Percentiles rank a stretch among this genome's conserved stretches.
Evolutionary conservation across 768 basidiomycete species (phyloP).

Genomic region (Russula vinacea): DNA sequence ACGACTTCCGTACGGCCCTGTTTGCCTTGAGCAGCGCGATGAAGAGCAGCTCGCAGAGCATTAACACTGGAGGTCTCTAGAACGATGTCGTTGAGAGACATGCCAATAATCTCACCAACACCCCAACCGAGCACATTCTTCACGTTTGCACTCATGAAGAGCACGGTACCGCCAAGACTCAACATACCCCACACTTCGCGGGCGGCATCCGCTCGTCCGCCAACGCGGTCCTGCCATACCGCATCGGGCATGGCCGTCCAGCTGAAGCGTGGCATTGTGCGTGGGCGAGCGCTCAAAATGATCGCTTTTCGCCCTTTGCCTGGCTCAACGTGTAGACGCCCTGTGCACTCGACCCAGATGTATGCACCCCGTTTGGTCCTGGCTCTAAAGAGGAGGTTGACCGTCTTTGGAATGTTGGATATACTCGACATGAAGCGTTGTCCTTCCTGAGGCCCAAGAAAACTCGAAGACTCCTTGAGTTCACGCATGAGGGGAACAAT

Average conservation of each 20-base stretch:
- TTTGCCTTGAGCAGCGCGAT: conserved; percentile 21
- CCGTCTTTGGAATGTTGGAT: conserved; percentile 46
- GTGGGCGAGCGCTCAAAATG: conserved; percentile 77
- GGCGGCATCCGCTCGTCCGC: conserved; percentile 31
- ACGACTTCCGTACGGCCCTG: conserved; percentile 22
- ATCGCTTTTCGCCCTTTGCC: conserved; percentile 95
- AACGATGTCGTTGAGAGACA: conserved; percentile 43
- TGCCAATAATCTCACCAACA: conserved; percentile 51
- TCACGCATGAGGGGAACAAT: conserved; percentile 88
- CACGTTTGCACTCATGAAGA: conserved; percentile 50
- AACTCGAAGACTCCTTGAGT: conserved; percentile 65
- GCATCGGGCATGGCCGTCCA: conserved; percentile 58
- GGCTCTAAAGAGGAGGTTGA: conserved; percentile 85
- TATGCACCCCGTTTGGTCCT: conserved; percentile 60
- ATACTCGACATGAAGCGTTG: conserved; percentile 26
- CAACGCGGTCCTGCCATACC: conserved; percentile 16
- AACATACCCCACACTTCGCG: conserved; percentile 57
- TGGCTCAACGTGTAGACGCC: conserved; percentile 84
- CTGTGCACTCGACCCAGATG: conserved; percentile 91
- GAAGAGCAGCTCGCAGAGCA: conserved; percentile 29
- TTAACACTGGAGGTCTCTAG: conserved; percentile 19
- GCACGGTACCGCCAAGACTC: conserved; percentile 45
- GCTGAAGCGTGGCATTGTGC: conserved; percentile 57
- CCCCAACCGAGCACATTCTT: conserved; percentile 66
- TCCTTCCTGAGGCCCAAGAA: conserved; percentile 28